Evolutionary conservation across 2,329 filamentous ascomycete genomes (phyloP), one percentile per base, ranked within the genome.

Genomic region (Phialophora tarda): DNA sequence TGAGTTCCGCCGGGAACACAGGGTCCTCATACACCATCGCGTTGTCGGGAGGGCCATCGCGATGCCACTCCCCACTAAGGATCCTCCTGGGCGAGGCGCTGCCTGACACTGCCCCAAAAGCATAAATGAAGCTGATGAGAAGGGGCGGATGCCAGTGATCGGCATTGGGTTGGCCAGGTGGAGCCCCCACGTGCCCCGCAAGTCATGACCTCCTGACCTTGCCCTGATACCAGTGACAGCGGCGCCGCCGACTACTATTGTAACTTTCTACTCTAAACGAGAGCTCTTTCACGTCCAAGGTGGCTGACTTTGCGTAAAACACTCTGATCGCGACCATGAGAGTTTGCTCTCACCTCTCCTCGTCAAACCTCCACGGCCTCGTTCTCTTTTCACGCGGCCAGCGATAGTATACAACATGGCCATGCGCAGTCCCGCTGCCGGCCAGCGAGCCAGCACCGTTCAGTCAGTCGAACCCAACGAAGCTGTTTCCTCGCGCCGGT

Each of bases 401-500:
- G 48, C 48, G 23, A 51, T 51, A 23, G 24, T 28, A 1, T n/a
- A 28, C 24, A 60, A 44, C 55, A 69, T 70, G 63, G 28, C 66
- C 4, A 58, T 62, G 21, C 50, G 62, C 48, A 61, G 26, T 8
- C 34, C 53, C 32, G 30, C 58, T 23, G 28, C 23, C 32, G 28
- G 34, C 28, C 54, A 63, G 26, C 14, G n/a, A 28, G 44, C 28
- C 30, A 60, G 48, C 24, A 32, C 62, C 11, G 60, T 48, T 26
- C 59, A 61, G 24, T 57, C 65, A 8, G 23, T 62, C 51, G 67
- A 66, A 23, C 32, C 56, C 24, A 61, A 50, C 28, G 67, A 63
- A 60, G 65, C 38, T 11, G 65, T 71, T 21, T 71, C 69, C 23
- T 68, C 71, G 6, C 69, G 71, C 23, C 63, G 71, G 3, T 54